Percentiles rank a stretch among this genome's conserved stretches.
These are phyloP conservation scores for Ophiostoma sp. DNA, from an alignment of 2,329 filamentous ascomycete species.

Conservation along the genomic window DNA sequence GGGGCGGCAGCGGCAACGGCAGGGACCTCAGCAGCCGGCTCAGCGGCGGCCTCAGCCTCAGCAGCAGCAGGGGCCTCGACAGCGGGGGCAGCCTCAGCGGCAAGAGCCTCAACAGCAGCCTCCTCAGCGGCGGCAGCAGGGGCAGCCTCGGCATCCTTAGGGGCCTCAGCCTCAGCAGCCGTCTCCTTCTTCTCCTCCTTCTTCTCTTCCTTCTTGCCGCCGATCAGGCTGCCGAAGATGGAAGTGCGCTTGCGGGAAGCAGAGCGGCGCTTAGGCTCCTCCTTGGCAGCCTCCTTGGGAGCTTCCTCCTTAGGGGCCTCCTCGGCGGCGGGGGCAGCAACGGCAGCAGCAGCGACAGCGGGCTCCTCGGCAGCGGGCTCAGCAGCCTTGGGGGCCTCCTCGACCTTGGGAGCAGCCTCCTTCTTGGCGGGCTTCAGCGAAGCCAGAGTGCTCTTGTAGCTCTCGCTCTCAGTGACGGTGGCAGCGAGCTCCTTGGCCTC, in stretches of 20 bases:
- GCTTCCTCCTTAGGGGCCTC: constrained; percentile 36
- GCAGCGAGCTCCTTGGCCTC: constrained; percentile 82
- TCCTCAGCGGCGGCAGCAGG: constrained; percentile 40
- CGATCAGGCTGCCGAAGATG: constrained; percentile 60
- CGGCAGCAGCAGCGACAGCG: constrained; percentile 25
- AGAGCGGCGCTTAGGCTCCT: constrained; percentile 61
- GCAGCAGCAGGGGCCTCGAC: constrained; percentile 40
- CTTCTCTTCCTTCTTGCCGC: constrained; percentile 58
- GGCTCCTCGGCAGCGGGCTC: constrained; percentile 25
- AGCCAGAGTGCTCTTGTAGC: constrained; percentile 84
- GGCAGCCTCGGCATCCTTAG: constrained; percentile 39
- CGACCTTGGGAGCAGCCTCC: constrained; percentile 45
- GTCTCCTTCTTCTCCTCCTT: constrained; percentile 40
- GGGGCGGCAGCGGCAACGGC: constrained; percentile 39
- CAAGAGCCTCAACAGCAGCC: constrained; percentile 28
- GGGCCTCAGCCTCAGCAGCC: constrained; percentile 38
- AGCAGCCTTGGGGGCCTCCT: constrained; percentile 37
- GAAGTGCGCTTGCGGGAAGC: constrained; percentile 66
- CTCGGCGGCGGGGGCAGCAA: constrained; percentile 32
- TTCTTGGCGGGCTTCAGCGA: constrained; percentile 59
- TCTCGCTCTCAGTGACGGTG: constrained; percentile 72
- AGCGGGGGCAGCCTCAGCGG: constrained; percentile 35
- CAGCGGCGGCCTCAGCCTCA: constrained; percentile 36
- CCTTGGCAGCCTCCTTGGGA: constrained; percentile 40
- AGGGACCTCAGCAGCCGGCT: constrained; percentile 34